Evolutionary conservation across 768 basidiomycete genomes (phyloP), one percentile per base, ranked within the genome.

Genomic region (Pisolithus albus): DNA sequence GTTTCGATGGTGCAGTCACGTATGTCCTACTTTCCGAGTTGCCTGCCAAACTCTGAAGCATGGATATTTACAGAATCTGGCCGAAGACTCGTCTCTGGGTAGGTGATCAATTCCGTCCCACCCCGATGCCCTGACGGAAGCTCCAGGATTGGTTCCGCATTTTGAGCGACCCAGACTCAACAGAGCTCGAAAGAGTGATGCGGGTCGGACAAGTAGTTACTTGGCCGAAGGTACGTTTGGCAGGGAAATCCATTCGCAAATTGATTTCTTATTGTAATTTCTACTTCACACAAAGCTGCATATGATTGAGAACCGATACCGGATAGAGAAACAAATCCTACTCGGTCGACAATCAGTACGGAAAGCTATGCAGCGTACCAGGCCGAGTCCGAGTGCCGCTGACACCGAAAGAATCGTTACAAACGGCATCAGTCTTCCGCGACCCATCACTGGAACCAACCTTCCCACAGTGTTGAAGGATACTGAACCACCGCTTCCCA

Each of bases 301-400:
- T 59, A 97, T 98, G 81, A 89, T 97, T 52, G 83, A 86, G 63
- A 97, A 98, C 65, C 79, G 95, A n/a, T 77, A 82, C 57, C 80
- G 81, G 8, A 74, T 91, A n/a, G 86, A 96, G 67, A 83, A 82
- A 50, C 84, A 92, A 59, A 89, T 96, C 45, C 73, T 83, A 38
- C 71, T 84, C 10, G 92, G 93, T 18, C 82, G 92, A 10, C 82
- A 86, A 60, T 74, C 75, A 47, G 76, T 91, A 39, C 84, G 89
- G 18, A 76, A 68, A 54, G 70, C 76, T 7, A 66, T 78, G 42
- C 81, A 80, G 54, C 70, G 65, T 56, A 64, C 60, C 28, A 55
- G 61, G 43, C 49, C 58, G 30, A 56, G 38, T 32, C 50, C 48
- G 49, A 64, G 58, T 11, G 55, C 63, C 16, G 50, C 61, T n/a